Percentiles rank a stretch among this genome's conserved stretches.
Evolutionary conservation across 768 basidiomycete genomes (phyloP).

Genomic region (Leccinum fibrillosum): DNA sequence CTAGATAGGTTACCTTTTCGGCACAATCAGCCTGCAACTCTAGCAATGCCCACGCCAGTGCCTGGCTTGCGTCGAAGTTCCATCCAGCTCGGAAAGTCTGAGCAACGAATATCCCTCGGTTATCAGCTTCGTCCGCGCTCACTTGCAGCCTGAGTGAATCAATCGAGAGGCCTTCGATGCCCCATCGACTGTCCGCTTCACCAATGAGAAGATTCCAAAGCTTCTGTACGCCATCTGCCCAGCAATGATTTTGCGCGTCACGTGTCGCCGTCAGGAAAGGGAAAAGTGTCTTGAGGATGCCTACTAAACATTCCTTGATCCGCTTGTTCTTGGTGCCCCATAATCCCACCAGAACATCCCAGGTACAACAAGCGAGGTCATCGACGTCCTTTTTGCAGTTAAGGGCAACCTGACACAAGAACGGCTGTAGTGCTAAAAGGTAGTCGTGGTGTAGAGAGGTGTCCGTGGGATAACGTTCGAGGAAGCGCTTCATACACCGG

Average conservation of each 20-base stretch:
- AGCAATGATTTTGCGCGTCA: slow-evolving; percentile 33
- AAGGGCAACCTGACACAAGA: slow-evolving; percentile 72
- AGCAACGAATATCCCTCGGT: slow-evolving; percentile 50
- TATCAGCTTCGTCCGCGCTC: slow-evolving; percentile 16
- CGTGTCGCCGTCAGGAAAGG: slow-evolving; percentile 57
- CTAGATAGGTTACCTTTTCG: slow-evolving; percentile 46
- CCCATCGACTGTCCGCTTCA: slow-evolving; percentile 64
- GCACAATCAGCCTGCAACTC: slow-evolving; percentile 81
- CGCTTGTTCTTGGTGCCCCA: slow-evolving; percentile 79
- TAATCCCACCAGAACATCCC: slow-evolving; percentile 61
- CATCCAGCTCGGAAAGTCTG: slow-evolving; percentile 70
- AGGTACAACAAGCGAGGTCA: slow-evolving; percentile 56
- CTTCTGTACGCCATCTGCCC: slow-evolving; percentile 45
- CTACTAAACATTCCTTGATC: slow-evolving; percentile 76
- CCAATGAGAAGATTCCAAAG: slow-evolving; percentile 56
- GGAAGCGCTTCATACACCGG: slow-evolving; percentile 55
- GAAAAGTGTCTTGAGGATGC: slow-evolving; percentile 68
- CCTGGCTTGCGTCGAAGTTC: slow-evolving; percentile 67
- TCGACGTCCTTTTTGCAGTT: slow-evolving; percentile 63
- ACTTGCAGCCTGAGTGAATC: slow-evolving; percentile 60
- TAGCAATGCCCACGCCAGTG: slow-evolving; percentile 73
- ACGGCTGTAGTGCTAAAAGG: slow-evolving; percentile 61
- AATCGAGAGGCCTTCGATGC: slow-evolving; percentile 61
- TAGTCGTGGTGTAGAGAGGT: slow-evolving; percentile 79
- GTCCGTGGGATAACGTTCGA: slow-evolving; percentile 64